These are phyloP conservation scores for Ustilago lituana DNA, from an alignment of 1,284 basidiomycete genomes.

Conservation along the genomic window DNA sequence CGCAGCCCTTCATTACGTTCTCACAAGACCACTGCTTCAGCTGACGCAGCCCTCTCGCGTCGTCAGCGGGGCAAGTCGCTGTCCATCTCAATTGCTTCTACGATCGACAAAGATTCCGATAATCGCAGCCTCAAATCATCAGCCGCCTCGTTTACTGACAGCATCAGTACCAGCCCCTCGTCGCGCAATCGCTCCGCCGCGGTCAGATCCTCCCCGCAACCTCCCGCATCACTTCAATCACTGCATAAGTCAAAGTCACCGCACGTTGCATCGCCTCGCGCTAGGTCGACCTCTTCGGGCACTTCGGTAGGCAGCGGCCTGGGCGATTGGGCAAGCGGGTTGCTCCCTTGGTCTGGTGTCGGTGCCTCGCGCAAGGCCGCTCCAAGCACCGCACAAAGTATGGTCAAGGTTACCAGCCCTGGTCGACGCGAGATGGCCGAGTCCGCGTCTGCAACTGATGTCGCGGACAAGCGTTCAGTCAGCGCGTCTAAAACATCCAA, in stretches of 20 bases:
- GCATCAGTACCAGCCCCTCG: constrained; percentile 28
- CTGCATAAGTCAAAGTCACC: constrained; percentile 22
- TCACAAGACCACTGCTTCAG: constrained; percentile 18
- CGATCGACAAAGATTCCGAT: constrained; percentile 20
- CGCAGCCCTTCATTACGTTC: constrained; percentile 34
- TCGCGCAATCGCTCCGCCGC: constrained; percentile 12
- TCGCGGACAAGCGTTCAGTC: constrained; percentile 23
- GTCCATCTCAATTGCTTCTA: constrained; percentile 31
- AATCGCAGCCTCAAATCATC: constrained; percentile 33
- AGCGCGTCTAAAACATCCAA: constrained; percentile 28
- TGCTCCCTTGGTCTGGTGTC: constrained; percentile 47
- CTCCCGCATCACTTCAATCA: constrained; percentile 27
- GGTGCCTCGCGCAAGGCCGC: constrained; percentile 39
- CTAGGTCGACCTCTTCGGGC: constrained; percentile 33
- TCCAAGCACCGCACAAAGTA: constrained; percentile 41
- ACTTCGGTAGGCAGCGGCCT: constrained; percentile 22
- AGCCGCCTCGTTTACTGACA: constrained; percentile 19
- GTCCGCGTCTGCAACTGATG: constrained; percentile 12
- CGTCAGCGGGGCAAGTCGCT: constrained; percentile 33
- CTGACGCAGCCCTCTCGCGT: constrained; percentile 11
- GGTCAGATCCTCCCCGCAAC: constrained; percentile 18
- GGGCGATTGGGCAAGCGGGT: constrained; percentile 51
- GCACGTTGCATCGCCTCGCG: constrained; percentile 15
- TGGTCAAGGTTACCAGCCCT: constrained; percentile 48
- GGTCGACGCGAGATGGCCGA: constrained; percentile 36